Percentiles rank a stretch among this genome's conserved stretches.
Conservation (phyloP, 371 early-diverging fungal species). For the Lichtheimia hyalospora region DNA sequence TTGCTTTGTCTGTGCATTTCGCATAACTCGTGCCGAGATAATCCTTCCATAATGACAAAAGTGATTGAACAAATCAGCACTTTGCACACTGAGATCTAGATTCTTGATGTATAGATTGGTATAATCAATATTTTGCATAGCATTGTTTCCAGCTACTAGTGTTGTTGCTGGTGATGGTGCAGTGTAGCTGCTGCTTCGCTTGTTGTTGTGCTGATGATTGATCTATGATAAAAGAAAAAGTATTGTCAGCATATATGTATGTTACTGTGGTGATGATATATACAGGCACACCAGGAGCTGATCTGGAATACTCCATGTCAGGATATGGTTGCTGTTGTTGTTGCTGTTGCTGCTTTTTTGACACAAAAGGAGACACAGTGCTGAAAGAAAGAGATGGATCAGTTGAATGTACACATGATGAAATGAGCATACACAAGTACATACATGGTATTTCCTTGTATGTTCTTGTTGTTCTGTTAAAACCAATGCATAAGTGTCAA, state of each 20-base stretch:
- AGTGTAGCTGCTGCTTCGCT: too few relatives aligned
- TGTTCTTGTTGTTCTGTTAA: constrained; percentile 27
- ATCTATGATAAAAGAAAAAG: not conserved
- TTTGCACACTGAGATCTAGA: constrained; percentile 47
- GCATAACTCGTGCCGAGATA: constrained; percentile 54
- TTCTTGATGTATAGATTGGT: constrained; percentile 59
- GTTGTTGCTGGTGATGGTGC: not conserved
- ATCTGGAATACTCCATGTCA: not conserved
- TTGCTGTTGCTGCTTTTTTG: constrained; percentile 7
- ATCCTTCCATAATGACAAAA: constrained; percentile 53
- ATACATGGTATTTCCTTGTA: constrained; percentile 42
- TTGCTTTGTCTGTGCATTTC: constrained; percentile 36
- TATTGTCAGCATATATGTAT: not conserved
- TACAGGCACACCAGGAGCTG: not conserved
- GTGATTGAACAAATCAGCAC: constrained; percentile 42
- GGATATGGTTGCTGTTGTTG: not conserved
- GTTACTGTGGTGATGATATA: not conserved
- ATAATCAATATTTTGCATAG: constrained; percentile 22
- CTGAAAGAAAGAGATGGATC: constrained; percentile 4
- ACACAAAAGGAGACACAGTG: constrained; percentile 18
- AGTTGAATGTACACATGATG: not conserved
- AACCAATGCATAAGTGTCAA: not conserved
- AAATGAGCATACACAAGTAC: constrained; percentile 11
- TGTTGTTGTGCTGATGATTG: not conserved
- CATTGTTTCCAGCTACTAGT: not conserved